phyloP scores from a whole-genome alignment of 108 stramenopile species.

The Epithemia pelagica region DNA sequence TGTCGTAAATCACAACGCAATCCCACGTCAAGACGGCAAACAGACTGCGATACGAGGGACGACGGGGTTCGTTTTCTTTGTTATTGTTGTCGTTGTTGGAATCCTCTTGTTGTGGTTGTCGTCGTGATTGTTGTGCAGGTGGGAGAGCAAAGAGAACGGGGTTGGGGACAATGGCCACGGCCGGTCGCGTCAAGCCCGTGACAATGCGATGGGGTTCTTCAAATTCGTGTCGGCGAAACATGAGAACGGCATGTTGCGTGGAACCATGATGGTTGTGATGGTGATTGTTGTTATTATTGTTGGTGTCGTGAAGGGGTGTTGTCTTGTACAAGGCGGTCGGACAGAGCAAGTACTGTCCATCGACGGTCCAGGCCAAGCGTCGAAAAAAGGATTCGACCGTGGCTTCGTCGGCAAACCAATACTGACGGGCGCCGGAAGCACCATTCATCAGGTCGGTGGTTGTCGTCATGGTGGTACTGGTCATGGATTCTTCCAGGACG shows the following conservation, averaged over 20 bases:
- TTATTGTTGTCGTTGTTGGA: conserved; percentile 16
- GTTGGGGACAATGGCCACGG: conserved; percentile 73
- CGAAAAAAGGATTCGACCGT: conserved; percentile 88
- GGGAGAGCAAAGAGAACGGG: conserved; percentile 74
- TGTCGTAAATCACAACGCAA: conserved; percentile 77
- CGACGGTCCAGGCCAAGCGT: conserved; percentile 81
- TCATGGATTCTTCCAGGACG: conserved; percentile 1
- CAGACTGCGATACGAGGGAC: conserved; percentile 61
- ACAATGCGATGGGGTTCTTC: conserved; percentile 78
- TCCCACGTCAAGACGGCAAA: conserved; percentile 82
- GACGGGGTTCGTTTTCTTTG: conserved; percentile 23
- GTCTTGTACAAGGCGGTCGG: conserved; percentile 84
- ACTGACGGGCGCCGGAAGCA: conserved; percentile 7
- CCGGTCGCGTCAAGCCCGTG: conserved; percentile 48
- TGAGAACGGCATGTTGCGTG: conserved; percentile 33
- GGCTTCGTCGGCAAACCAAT: conserved; percentile 86
- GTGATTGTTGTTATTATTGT: neutral
- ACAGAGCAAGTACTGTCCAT: conserved; percentile 85
- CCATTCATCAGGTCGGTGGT: neutral
- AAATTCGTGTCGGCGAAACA: conserved; percentile 14
- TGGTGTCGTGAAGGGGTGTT: conserved; percentile 8
- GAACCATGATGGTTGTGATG: conserved; percentile 39
- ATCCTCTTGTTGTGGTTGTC: neutral
- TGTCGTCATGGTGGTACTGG: neutral
- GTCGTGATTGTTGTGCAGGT: neutral